Percentiles rank a stretch among this genome's conserved stretches.
These are phyloP conservation scores for Saccharomycopsis sp. DNA, from an alignment of 805 yeast genomes.

Conservation along the genomic window DNA sequence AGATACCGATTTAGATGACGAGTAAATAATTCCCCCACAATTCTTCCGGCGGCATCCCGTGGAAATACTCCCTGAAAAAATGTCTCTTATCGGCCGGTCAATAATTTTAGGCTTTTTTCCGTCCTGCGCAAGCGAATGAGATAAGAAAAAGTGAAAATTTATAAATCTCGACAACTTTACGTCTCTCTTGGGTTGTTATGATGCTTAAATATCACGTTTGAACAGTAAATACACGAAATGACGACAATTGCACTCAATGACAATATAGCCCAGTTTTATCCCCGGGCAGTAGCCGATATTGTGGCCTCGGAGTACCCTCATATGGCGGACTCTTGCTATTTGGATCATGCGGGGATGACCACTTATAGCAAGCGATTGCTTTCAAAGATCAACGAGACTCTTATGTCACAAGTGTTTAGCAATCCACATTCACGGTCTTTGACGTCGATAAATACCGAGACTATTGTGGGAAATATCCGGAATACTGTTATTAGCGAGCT, in stretches of 20 bases:
- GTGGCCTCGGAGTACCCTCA: conserved; percentile 26
- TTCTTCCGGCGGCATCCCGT: not conserved
- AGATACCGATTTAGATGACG: not conserved
- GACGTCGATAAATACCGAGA: conserved; percentile 28
- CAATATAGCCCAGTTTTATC: not conserved
- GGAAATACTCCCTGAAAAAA: not conserved
- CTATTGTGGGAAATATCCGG: conserved; percentile 27
- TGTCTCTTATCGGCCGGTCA: not conserved
- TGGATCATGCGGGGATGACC: conserved; percentile 42
- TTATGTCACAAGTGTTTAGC: conserved; percentile 27
- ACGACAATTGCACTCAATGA: not conserved
- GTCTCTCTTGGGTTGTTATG: not conserved
- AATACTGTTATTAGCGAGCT: conserved; percentile 26
- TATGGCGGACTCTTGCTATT: conserved; percentile 25
- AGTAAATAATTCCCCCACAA: not conserved
- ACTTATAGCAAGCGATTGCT: conserved; percentile 29
- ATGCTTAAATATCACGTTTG: not conserved
- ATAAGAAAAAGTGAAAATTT: not conserved
- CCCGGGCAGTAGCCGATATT: conserved; percentile 16
- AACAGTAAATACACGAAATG: not conserved
- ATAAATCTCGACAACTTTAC: no score
- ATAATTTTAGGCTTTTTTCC: not conserved
- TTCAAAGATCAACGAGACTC: conserved; percentile 22
- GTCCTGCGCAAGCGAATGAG: not conserved
- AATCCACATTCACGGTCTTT: conserved; percentile 39